Percentiles rank a stretch among this genome's conserved stretches.
Evolutionary conservation across 2,329 filamentous ascomycete genomes (phyloP).

Genomic region (Verticillium zaregamsianum): DNA sequence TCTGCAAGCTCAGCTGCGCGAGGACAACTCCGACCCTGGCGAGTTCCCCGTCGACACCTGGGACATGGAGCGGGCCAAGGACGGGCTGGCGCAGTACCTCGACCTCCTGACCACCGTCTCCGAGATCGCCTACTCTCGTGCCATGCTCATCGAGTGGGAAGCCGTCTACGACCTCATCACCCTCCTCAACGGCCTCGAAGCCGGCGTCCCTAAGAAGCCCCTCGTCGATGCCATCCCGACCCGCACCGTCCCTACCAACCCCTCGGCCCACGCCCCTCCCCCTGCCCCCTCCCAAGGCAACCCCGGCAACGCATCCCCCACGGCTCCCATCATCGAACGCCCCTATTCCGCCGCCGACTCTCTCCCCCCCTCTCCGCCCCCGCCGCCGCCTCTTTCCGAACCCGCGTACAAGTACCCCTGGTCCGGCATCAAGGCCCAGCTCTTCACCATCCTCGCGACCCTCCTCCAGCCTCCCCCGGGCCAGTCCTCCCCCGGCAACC

Average conservation of each 20-base stretch:
- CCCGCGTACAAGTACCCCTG: constrained; percentile 61
- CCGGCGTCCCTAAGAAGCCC: constrained; percentile 79
- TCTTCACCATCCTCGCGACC: constrained; percentile 83
- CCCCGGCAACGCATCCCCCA: constrained; percentile 24
- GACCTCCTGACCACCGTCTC: constrained; percentile 90
- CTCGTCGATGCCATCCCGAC: constrained; percentile 42
- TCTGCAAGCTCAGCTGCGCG: constrained; percentile 83
- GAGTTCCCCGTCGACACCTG: constrained; percentile 93
- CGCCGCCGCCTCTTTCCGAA: constrained; percentile 52
- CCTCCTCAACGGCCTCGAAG: constrained; percentile 80
- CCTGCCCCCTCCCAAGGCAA: constrained; percentile 26
- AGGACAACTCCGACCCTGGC: constrained; percentile 67
- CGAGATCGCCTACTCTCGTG: constrained; percentile 78
- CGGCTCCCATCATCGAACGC: constrained; percentile 50
- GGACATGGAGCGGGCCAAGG: constrained; percentile 97
- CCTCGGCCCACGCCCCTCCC: constrained; percentile 11
- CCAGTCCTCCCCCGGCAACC: constrained; percentile 57
- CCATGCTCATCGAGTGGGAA: constrained; percentile 87
- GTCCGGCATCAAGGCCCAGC: constrained; percentile 82
- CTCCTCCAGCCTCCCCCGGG: constrained; percentile 78
- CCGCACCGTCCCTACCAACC: constrained; percentile 14
- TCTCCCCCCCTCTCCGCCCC: constrained; percentile 27
- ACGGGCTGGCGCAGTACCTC: constrained; percentile 89
- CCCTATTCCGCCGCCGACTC: constrained; percentile 46
- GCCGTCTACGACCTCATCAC: constrained; percentile 84